These are phyloP conservation scores for Nannochloropsis limnetica DNA, from an alignment of 352 stramenopile genomes.

Conservation along the genomic window DNA sequence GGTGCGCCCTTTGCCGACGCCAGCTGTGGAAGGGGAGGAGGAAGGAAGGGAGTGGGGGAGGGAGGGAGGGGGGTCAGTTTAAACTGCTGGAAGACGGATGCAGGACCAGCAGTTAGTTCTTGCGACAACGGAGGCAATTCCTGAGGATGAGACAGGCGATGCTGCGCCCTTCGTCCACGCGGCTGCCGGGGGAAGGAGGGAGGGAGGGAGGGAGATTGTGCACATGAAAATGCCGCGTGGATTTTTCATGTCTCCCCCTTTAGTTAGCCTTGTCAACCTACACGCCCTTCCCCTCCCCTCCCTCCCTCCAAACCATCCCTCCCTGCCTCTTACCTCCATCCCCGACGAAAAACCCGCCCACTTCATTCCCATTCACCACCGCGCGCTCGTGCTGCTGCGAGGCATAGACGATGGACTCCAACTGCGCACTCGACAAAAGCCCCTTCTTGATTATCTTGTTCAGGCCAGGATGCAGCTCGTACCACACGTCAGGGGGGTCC, in stretches of 20 bases:
- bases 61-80: neutral
- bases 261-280: too few species aligned
- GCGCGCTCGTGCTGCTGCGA: slow-evolving; percentile 57
- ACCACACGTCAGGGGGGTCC: neutral
- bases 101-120: neutral
- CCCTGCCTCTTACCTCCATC: neutral
- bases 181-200: too few species aligned
- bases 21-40: slow-evolving; percentile 39
- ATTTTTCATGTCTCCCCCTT: too few species aligned
- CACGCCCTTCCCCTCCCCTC: neutral
- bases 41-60: neutral
- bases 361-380: slow-evolving; percentile 42
- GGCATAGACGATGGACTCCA: slow-evolving; percentile 62
- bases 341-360: neutral
- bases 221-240: too few species aligned
- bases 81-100: neutral
- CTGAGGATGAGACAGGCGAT: too few species aligned
- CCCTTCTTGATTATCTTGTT: slow-evolving; percentile 54
- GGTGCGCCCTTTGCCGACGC: slow-evolving; percentile 67
- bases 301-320: neutral
- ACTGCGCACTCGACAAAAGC: slow-evolving; percentile 58
- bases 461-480: neutral
- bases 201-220: too few species aligned
- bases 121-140: too few species aligned
- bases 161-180: too few species aligned